Percentiles rank a stretch among this genome's conserved stretches.
These are phyloP conservation scores for Penicillium fimorum DNA, from an alignment of 495 filamentous ascomycete species.

Conservation along the genomic window DNA sequence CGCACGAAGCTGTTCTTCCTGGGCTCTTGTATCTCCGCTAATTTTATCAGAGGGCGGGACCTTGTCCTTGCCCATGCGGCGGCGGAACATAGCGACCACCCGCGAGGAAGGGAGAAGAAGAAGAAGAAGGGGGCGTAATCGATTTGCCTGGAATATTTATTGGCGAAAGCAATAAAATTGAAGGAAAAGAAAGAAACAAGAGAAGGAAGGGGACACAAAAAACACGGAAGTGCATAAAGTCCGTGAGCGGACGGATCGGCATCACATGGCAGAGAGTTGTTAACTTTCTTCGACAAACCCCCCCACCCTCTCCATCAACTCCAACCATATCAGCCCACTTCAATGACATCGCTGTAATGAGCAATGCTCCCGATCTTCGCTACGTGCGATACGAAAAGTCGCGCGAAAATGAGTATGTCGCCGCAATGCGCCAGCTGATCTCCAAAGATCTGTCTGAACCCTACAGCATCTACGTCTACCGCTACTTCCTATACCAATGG, in stretches of 20 bases:
- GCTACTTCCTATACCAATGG: conserved; percentile 99
- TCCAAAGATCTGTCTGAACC: conserved; percentile 97
- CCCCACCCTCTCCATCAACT: conserved; percentile 2
- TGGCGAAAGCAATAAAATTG: neutral
- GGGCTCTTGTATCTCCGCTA: conserved; percentile 12
- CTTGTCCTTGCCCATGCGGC: conserved; percentile 41
- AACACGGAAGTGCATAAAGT: conserved; percentile 14
- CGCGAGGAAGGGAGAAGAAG: conserved; percentile 14
- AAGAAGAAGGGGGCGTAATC: neutral
- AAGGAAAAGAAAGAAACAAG: conserved; percentile 8
- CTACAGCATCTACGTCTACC: conserved; percentile 99
- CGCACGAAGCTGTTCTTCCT: conserved; percentile 27
- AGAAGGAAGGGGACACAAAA: neutral
- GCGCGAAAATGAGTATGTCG: conserved; percentile 77
- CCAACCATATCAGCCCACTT: conserved; percentile 8
- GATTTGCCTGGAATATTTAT: conserved; percentile 9
- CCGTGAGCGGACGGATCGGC: conserved; percentile 23
- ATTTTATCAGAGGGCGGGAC: conserved; percentile 21
- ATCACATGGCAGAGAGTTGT: conserved; percentile 36
- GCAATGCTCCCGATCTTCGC: conserved; percentile 50
- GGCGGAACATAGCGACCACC: conserved; percentile 40
- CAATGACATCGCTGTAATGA: conserved; percentile 28
- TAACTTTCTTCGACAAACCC: conserved; percentile 12
- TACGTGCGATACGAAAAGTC: conserved; percentile 82
- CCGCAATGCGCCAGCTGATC: conserved; percentile 87